Base-by-base conservation (phyloP, 2,329 filamentous ascomycete species). In the Lecanicillium sp. region DNA sequence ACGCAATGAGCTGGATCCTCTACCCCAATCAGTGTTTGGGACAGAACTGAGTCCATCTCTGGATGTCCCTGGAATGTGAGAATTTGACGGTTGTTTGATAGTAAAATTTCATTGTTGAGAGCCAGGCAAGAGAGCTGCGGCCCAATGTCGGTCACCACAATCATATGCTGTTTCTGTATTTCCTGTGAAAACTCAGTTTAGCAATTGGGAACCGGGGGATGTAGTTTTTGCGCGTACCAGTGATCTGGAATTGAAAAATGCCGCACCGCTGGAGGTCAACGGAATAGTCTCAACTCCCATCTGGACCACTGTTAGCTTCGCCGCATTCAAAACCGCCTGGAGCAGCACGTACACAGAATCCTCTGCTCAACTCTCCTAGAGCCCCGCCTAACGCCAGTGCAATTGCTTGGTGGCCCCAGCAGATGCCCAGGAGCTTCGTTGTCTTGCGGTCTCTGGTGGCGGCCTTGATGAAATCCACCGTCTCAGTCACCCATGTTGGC, bases 351-450 rank as follows among this genome's bases (percentile, higher is more conserved):
- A 44, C 41, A 44, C 41, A 44, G 10, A 17, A 29, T 3, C 41
- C 41, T 32, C 26, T 17, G 10, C 21, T 19, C 27, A 19, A 44
- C 21, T 32, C 15, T 5, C 15, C 27, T 11, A 44, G n/a, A 19
- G 41, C 29, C 12, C 41, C 41, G 6, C 41, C 41, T 3, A 44
- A 26, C n/a, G 41, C 41, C 17, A 44, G 32, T 20, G 27, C 40
- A 33, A 44, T 44, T 44, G 40, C 40, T 33, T 44, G 40, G n/a
- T 35, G 41, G 17, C 41, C 41, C 41, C 41, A 44, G 41, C 41
- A 44, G n/a, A 44, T 35, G 21, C 41, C 41, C 12, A 44, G 27
- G 21, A 44, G 27, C 41, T 44, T 44, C 21, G 41, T 15, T 19
- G 29, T 44, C 14, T 17, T 26, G 7, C 11, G 24, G 32, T 19